Conservation (phyloP, 345 rosid genomes). For the rapeseed (Brassica napus) region DNA sequence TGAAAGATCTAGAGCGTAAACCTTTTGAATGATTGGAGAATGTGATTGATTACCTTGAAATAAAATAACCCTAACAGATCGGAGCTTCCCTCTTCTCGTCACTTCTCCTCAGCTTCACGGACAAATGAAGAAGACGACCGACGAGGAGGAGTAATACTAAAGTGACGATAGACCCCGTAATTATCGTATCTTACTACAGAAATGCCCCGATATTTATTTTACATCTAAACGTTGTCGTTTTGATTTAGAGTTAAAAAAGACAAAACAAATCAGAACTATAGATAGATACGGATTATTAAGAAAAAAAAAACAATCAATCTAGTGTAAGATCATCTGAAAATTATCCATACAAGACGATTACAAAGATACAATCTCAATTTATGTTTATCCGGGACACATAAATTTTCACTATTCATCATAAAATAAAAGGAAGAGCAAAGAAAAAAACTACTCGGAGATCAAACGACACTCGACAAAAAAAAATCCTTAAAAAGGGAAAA, state of each 20-base stretch:
- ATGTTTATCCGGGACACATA: conserved; percentile 19
- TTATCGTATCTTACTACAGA: neutral
- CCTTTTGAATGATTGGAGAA: neutral
- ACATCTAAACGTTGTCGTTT: neutral
- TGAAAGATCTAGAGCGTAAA: neutral
- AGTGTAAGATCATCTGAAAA: conserved; percentile 15
- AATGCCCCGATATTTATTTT: neutral
- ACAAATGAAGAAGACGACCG: conserved; percentile 9
- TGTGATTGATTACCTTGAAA: conserved; percentile 16
- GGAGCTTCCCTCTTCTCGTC: neutral
- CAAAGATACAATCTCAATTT: conserved; percentile 12
- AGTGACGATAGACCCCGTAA: neutral
- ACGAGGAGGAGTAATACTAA: neutral
- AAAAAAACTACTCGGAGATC: no score
- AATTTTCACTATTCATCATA: conserved; percentile 28
- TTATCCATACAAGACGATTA: conserved; percentile 13
- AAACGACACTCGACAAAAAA: neutral
- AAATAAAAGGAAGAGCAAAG: no score
- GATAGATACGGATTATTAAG: neutral
- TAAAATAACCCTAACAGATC: neutral
- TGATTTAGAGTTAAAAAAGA: neutral
- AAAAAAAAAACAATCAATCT: neutral
- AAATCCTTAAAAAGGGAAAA: neutral
- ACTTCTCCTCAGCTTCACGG: conserved; percentile 9
- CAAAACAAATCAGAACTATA: neutral